Evolutionary conservation across 805 yeast species (phyloP).

Genomic region (Maudiozyma pseudohumilis): DNA sequence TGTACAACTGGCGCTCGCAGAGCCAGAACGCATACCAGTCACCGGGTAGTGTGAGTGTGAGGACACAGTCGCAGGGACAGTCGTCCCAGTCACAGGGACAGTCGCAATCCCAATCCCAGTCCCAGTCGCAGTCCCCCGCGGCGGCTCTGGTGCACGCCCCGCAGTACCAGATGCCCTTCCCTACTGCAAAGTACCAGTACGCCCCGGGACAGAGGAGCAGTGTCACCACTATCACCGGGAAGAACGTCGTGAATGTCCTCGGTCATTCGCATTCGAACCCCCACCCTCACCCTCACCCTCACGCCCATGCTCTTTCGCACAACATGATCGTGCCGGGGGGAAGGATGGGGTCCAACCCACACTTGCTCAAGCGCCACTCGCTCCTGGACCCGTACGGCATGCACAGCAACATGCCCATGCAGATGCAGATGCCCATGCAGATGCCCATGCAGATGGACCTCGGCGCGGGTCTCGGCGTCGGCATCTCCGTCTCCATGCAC

Average conservation of each 20-base stretch:
- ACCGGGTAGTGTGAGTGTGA: no score
- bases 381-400: not conserved
- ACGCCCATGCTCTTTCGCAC: not conserved
- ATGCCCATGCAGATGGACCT: no score
- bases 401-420: not conserved
- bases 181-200: no score
- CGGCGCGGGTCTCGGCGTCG: no score
- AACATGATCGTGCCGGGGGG: not conserved
- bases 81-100: no score
- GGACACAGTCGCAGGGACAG: no score
- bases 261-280: not conserved
- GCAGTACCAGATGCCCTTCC: not conserved
- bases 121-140: no score
- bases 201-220: not conserved
- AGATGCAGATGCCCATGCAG: not conserved
- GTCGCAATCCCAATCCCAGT: no score
- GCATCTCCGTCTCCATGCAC: not conserved
- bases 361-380: not conserved
- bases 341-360: not conserved
- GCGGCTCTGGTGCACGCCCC: no score
- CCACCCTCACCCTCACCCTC: not conserved
- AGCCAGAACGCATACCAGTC: no score
- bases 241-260: not conserved
- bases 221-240: slow-evolving; percentile 1
- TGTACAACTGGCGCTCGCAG: not conserved